Evolutionary conservation across 805 yeast species (phyloP).

Genomic region (Kluyveromyces nonfermentans): DNA sequence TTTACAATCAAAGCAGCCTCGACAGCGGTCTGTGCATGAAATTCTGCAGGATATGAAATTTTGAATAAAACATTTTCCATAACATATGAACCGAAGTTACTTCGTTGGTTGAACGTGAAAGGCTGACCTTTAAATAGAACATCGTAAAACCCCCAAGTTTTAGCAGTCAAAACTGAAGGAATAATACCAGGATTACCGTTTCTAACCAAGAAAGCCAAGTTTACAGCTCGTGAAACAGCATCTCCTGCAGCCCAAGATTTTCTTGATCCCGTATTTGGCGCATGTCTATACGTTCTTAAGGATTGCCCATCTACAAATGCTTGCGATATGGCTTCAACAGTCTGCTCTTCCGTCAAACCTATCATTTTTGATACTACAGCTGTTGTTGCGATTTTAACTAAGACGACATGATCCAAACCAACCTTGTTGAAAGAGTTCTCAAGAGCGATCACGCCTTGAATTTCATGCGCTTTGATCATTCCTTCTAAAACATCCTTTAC

Average conservation of each 20-base stretch:
- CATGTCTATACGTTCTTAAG: conserved; percentile 52
- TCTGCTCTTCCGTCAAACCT: conserved; percentile 42
- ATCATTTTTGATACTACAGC: conserved; percentile 49
- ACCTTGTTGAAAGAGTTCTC: conserved; percentile 53
- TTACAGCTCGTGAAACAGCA: conserved; percentile 50
- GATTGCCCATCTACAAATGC: conserved; percentile 55
- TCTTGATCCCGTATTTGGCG: conserved; percentile 54
- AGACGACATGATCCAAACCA: conserved; percentile 50
- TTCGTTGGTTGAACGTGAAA: conserved; percentile 41
- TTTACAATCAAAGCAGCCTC: conserved; percentile 45
- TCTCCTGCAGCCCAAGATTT: conserved; percentile 66
- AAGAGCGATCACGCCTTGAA: conserved; percentile 49
- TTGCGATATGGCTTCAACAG: conserved; percentile 46
- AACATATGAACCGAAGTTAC: conserved; percentile 43
- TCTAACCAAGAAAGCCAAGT: conserved; percentile 43
- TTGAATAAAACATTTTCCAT: conserved; percentile 56
- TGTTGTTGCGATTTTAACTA: conserved; percentile 52
- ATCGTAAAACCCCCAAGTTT: conserved; percentile 56
- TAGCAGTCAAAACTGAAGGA: conserved; percentile 49
- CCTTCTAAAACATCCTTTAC: conserved; percentile 42
- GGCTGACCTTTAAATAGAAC: conserved; percentile 45
- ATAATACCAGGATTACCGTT: conserved; percentile 44
- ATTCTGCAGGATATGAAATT: conserved; percentile 57
- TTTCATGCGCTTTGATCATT: conserved; percentile 59
- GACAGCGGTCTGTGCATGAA: conserved; percentile 57